A percentile compares a stretch with the other conserved stretches of the same genome.
Evolutionary conservation across 108 stramenopile genomes (phyloP).

Genomic region (Fragilariopsis cylindrus): DNA sequence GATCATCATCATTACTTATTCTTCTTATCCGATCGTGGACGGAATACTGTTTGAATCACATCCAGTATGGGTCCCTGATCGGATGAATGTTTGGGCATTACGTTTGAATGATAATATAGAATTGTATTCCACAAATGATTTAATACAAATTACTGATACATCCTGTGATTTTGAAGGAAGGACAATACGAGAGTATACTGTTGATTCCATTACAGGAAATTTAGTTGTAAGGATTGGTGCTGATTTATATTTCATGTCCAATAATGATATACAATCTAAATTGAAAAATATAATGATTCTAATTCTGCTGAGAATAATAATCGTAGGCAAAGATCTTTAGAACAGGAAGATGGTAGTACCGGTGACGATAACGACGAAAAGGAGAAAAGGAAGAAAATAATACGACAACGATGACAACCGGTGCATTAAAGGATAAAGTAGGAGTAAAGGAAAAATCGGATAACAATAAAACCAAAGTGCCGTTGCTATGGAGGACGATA

Average conservation of each 20-base stretch:
- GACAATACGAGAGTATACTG: slow-evolving; percentile 52
- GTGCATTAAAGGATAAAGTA: neutral
- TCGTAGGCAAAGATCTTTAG: neutral
- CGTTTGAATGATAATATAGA: slow-evolving; percentile 25
- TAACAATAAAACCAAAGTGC: neutral
- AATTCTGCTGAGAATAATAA: neutral
- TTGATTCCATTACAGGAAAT: slow-evolving; percentile 46
- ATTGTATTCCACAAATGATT: slow-evolving; percentile 9
- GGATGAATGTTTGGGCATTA: slow-evolving; percentile 72
- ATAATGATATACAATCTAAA: slow-evolving; percentile 23
- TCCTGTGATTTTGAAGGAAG: slow-evolving; percentile 63
- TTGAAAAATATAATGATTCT: neutral
- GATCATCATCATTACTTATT: slow-evolving; percentile 34
- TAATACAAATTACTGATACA: slow-evolving; percentile 52
- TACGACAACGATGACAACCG: neutral
- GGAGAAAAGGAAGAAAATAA: neutral
- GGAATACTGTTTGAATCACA: neutral
- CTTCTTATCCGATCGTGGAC: slow-evolving; percentile 63
- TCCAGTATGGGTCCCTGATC: slow-evolving; percentile 38
- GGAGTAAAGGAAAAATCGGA: neutral
- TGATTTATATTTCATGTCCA: slow-evolving; percentile 54
- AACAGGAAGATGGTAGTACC: neutral
- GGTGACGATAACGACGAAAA: neutral
- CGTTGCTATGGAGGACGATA: neutral
- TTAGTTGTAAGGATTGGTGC: slow-evolving; percentile 66